Base-by-base conservation (phyloP, 495 filamentous ascomycete genomes). In the Emericellopsis terricola region DNA sequence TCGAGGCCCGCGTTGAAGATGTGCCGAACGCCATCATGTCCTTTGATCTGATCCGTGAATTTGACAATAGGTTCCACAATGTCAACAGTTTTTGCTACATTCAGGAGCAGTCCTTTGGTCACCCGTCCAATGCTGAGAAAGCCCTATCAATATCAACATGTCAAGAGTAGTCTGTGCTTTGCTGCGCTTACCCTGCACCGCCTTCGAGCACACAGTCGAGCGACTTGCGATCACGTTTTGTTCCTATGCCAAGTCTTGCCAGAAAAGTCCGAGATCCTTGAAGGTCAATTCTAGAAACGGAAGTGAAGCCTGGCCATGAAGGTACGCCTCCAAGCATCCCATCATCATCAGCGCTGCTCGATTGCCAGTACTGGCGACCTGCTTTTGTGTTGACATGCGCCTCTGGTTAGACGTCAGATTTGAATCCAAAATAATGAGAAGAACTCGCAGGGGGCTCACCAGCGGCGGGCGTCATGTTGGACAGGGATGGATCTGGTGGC, bases 1-100 rank as follows among this genome's bases (percentile, higher is more conserved):
- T 93, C 76, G 2, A 93, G 57, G 2, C 84, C 81, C 7, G 74
- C 47, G 35, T 79, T 82, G 48, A 70, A 78, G 33, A 92, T 61
- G 21, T 65, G 56, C 0, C 75, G 73, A 13, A 87, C 52, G 24
- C 60, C 60, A 4, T 40, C 33, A 14, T 45, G 52, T 23, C 60
- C 56, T 28, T 53, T 39, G 8, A 69, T 47, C 19, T 38, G 47
- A 20, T 56, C 54, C 9, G 70, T 73, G 42, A 78, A 76, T 46
- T 71, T 71, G 41, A 50, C 43, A 18, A 70, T 56, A 3, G 67
- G 68, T 51, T 71, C 65, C 19, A 73, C 51, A 34, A 71, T 53
- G 36, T 71, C 68, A 20, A 67, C 59, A 5, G 48, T 48, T 24
- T 55, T 43, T 1, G 53, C 49, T 19, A 68, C 34, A 10, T 49